Conservation (phyloP, 2,329 filamentous ascomycete genomes). For the Fusarium caatingaense region DNA sequence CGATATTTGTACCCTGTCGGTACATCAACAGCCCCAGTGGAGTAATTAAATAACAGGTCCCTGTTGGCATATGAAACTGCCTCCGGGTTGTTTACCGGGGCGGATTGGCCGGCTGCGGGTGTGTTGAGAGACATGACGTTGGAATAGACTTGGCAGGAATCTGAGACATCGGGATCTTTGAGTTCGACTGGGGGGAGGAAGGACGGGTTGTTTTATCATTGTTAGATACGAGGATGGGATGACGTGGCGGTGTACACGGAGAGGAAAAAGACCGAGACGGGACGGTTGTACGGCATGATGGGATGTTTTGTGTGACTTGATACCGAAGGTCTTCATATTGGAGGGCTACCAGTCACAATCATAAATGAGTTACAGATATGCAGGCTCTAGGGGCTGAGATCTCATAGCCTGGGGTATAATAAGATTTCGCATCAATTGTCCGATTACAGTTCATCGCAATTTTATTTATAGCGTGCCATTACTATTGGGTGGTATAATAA, state of each 20-base stretch:
- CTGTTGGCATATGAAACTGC: conserved; percentile 6
- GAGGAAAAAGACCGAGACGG: neutral
- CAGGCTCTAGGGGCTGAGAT: conserved; percentile 1
- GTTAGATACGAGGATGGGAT: neutral
- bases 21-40: conserved; percentile 21
- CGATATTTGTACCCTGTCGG: conserved; percentile 39
- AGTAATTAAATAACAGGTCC: conserved; percentile 25
- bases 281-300: neutral
- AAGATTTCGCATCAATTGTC: rapidly evolving
- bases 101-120: conserved; percentile 35
- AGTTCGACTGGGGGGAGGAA: neutral
- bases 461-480: neutral
- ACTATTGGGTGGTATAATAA: neutral
- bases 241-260: conserved; percentile 13
- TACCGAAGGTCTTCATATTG: neutral
- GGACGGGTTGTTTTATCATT: neutral
- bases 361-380: no score
- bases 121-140: conserved; percentile 35
- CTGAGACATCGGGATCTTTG: neutral
- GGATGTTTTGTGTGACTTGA: neutral
- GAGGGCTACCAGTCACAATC: neutral
- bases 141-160: neutral
- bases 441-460: rapidly evolving
- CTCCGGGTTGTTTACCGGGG: conserved; percentile 32
- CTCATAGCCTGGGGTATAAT: neutral